Percentiles rank a stretch among this genome's conserved stretches.
Evolutionary conservation across 164 flowering plant genomes (phyloP).

Genomic region (Cinnamomum micranthum): DNA sequence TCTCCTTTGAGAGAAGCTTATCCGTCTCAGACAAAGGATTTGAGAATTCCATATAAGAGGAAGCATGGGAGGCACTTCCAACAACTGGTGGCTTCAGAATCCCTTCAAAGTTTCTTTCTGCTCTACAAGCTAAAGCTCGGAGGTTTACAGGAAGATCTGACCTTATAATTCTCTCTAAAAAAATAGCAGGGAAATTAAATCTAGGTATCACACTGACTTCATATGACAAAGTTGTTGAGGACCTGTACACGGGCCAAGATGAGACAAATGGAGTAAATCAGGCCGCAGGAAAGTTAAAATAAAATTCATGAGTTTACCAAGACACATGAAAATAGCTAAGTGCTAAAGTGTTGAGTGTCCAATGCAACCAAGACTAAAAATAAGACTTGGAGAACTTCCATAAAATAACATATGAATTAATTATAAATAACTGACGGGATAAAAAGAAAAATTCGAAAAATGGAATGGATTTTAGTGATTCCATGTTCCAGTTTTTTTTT

Average conservation of each 20-base stretch:
- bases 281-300: neutral
- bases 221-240: slow-evolving; percentile 54
- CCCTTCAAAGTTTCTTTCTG: slow-evolving; percentile 50
- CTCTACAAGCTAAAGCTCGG: slow-evolving; percentile 72
- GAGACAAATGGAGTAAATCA: neutral
- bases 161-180: slow-evolving; percentile 83
- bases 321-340: neutral
- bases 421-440: too few species aligned
- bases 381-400: too few species aligned
- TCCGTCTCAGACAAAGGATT: slow-evolving; percentile 22
- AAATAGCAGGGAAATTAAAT: slow-evolving; percentile 91
- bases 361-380: too few species aligned
- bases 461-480: too few species aligned
- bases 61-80: slow-evolving; percentile 22
- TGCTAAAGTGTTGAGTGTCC: neutral
- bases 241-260: slow-evolving; percentile 31
- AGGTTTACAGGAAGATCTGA: slow-evolving; percentile 97
- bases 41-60: slow-evolving; percentile 19
- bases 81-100: slow-evolving; percentile 18
- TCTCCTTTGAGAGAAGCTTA: slow-evolving; percentile 25
- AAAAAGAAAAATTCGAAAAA: too few species aligned
- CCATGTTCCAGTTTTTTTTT: too few species aligned
- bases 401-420: too few species aligned
- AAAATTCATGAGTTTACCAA: neutral
- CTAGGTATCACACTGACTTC: slow-evolving; percentile 90